Conservation (phyloP, 1,284 basidiomycete genomes). For the Porogramme epimiltina region DNA sequence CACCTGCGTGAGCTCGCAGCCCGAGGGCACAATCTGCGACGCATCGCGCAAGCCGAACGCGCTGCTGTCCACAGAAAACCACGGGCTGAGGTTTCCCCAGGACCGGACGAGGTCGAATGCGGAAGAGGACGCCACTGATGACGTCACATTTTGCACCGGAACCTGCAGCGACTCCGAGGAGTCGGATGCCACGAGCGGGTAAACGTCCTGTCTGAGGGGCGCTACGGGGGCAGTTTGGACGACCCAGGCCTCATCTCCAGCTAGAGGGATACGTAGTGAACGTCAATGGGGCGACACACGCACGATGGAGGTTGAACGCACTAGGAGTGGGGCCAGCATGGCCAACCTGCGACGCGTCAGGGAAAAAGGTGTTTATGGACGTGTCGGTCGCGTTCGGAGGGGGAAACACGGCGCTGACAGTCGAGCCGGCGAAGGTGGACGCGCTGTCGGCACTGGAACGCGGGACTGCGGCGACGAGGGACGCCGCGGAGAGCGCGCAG, state of each 20-base stretch:
- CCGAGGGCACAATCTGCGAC: slow-evolving; percentile 48
- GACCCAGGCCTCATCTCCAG: slow-evolving; percentile 30
- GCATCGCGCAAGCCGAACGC: slow-evolving; percentile 54
- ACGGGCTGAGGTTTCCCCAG: slow-evolving; percentile 61
- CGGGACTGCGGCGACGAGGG: too few species aligned
- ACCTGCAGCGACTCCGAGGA: slow-evolving; percentile 14
- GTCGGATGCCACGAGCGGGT: slow-evolving; percentile 20
- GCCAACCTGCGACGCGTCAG: slow-evolving; percentile 29
- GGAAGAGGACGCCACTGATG: background rate
- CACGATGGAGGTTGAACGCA: slow-evolving; percentile 7
- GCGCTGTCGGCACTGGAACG: slow-evolving; percentile 13
- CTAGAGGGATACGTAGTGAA: slow-evolving; percentile 8
- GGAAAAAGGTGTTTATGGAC: slow-evolving; percentile 28
- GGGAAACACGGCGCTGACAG: slow-evolving; percentile 29
- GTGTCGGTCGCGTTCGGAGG: slow-evolving; percentile 28
- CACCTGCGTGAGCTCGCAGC: slow-evolving; percentile 52
- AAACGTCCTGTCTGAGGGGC: slow-evolving; percentile 24
- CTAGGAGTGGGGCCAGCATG: slow-evolving; percentile 34
- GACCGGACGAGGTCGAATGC: slow-evolving; percentile 32
- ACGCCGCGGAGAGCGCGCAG: too few species aligned
- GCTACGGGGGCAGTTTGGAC: slow-evolving; percentile 30
- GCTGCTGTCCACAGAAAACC: slow-evolving; percentile 49
- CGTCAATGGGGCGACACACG: background rate
- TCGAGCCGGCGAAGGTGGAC: slow-evolving; percentile 30
- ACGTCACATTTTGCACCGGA: slow-evolving; percentile 3